Base-by-base conservation (phyloP, 768 basidiomycete genomes). In the Russula dissimulans region DNA sequence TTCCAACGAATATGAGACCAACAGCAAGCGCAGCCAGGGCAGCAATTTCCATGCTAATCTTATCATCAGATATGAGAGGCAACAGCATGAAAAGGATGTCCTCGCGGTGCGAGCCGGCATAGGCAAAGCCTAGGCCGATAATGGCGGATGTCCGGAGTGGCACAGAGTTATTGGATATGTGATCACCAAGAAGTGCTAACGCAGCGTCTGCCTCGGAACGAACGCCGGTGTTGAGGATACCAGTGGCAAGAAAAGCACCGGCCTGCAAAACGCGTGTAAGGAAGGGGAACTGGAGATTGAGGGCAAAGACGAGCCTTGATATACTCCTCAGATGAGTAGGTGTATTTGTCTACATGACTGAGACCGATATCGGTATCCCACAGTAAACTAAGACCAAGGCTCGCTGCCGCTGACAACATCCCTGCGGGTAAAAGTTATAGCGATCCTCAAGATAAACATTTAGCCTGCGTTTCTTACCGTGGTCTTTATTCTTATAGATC, bases 401-500 rank as follows among this genome's bases (percentile, higher is more conserved):
- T 95, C 4, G 97, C 97, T 31, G 95, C 86, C 26, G 97, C 97
- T 61, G 89, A 91, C 81, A 95, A 86, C 93, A 97, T 98, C 55
- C 90, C 90, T 91, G 63, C 34, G 29, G 11, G n/a, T 7, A 56
- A 44, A 38, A 51, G n/a, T 12, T 47, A 17, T 31, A 50, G 48
- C 10, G n/a, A 29, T 26, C 32, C 29, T 31, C 26, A 29, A 10
- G 1, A 31, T 44, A 7, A 29, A 45, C 15, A 10, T 42, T 53
- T n/a, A 5, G 5, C 15, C 9, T 44, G 32, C 15, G 49, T 29
- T 14, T 69, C 79, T 22, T 59, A 86, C 95, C 97, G 64, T 97
- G 92, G 55, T 97, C 95, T 75, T 98, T 98, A 78, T 98, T 98
- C 81, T 98, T 98, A 79, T 98, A 99, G 59, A 99, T 92, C 94